Evolutionary conservation across 2,329 filamentous ascomycete species (phyloP).

Genomic region (Phialophora macrospora): DNA sequence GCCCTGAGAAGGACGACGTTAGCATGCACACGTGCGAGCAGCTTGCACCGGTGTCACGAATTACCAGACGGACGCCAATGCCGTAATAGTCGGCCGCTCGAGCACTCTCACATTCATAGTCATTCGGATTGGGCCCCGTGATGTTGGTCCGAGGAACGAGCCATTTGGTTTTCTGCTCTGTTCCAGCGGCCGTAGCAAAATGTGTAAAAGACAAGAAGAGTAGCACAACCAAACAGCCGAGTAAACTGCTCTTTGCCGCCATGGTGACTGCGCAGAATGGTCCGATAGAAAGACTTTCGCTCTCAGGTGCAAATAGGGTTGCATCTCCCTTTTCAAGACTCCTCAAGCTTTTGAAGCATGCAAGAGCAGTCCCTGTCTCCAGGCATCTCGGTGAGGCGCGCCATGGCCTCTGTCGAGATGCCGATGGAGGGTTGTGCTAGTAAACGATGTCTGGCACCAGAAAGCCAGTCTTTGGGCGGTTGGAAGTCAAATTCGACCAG

Average conservation of each 20-base stretch:
- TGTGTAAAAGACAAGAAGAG: conserved; percentile 8
- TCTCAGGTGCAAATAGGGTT: not conserved
- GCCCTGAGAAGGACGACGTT: conserved; percentile 6
- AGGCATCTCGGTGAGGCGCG: not conserved
- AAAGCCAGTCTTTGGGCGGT: not conserved
- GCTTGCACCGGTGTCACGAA: not conserved
- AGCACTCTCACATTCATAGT: conserved; percentile 26
- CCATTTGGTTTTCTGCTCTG: conserved; percentile 13
- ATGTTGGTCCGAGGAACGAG: conserved; percentile 26
- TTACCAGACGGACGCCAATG: conserved; percentile 27
- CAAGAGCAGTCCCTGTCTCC: not conserved
- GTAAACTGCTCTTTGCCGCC: not conserved
- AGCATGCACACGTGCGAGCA: not conserved
- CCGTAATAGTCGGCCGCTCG: conserved; percentile 28
- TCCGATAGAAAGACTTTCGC: not conserved
- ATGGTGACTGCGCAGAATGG: conserved; percentile 6
- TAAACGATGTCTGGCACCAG: conserved; percentile 14
- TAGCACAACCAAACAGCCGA: not conserved
- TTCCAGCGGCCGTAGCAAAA: conserved; percentile 13
- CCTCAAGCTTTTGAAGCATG: not conserved
- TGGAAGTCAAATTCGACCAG: conserved; percentile 1
- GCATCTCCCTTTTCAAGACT: not conserved
- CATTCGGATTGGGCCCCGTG: conserved; percentile 19
- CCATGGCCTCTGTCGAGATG: not conserved
- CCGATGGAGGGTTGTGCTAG: conserved; percentile 6